A percentile compares a stretch with the other conserved stretches of the same genome.
Conservation (phyloP, 2,329 filamentous ascomycete species). For the Fusarium tuaranense region DNA sequence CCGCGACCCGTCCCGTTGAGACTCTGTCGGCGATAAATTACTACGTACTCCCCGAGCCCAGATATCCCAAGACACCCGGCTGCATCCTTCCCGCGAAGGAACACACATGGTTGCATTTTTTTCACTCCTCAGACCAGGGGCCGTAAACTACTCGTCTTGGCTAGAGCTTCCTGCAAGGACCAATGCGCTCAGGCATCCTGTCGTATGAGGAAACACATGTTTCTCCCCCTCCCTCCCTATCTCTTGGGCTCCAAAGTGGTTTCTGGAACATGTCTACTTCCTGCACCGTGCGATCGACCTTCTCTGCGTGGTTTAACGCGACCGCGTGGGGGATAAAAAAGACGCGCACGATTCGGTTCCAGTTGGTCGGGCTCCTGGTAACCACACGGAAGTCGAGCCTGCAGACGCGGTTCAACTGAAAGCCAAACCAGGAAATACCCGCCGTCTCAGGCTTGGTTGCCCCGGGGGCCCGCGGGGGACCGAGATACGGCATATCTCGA, state of each 20-base stretch:
- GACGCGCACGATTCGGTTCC: slow-evolving; percentile 16
- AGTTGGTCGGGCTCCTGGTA: slow-evolving; percentile 21
- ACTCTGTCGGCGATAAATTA: slow-evolving; percentile 21
- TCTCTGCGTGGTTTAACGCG: slow-evolving; percentile 5
- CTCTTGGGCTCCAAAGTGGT: not conserved
- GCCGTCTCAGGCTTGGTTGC: slow-evolving; percentile 12
- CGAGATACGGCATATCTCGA: not conserved
- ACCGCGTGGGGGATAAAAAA: slow-evolving; percentile 7
- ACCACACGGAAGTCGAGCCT: slow-evolving; percentile 22
- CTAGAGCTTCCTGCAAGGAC: slow-evolving; percentile 19
- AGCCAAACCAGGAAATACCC: not conserved
- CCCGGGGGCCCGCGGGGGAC: not conserved
- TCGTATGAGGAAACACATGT: slow-evolving; percentile 39
- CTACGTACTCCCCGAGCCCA: not conserved
- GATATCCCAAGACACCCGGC: slow-evolving; percentile 12
- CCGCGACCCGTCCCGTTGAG: not conserved
- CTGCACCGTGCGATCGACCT: slow-evolving; percentile 1
- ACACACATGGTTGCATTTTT: slow-evolving; percentile 3
- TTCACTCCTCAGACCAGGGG: slow-evolving; percentile 14
- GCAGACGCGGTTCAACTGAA: slow-evolving; percentile 14
- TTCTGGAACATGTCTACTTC: slow-evolving; percentile 18
- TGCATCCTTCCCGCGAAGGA: not conserved
- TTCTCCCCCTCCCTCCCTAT: slow-evolving; percentile 1
- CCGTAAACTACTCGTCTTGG: slow-evolving; percentile 10
- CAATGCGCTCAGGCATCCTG: slow-evolving; percentile 13